Conservation (phyloP, 805 yeast genomes). For the Maudiozyma turicensis region DNA sequence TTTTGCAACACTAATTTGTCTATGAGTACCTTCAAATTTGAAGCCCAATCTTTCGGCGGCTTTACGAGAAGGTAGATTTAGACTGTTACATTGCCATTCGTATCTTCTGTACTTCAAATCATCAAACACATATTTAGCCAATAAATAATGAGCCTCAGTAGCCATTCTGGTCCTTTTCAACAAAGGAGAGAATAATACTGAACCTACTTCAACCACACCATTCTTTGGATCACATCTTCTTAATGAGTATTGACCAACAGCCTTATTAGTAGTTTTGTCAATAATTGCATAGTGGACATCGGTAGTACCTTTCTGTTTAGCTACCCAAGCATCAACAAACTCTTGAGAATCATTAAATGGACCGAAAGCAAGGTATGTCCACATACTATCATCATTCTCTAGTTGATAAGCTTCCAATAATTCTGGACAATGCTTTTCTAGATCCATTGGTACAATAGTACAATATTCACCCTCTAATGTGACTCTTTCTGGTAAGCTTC, state of each 20-base stretch:
- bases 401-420: slow-evolving; percentile 8
- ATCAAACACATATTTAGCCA: slow-evolving; percentile 24
- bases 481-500: slow-evolving; percentile 7
- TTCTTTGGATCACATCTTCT: slow-evolving; percentile 22
- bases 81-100: slow-evolving; percentile 30
- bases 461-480: slow-evolving; percentile 11
- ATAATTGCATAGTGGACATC: slow-evolving; percentile 16
- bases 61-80: slow-evolving; percentile 22
- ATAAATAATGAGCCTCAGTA: slow-evolving; percentile 27
- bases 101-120: slow-evolving; percentile 23
- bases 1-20: slow-evolving; percentile 22
- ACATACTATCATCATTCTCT: slow-evolving; percentile 5
- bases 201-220: slow-evolving; percentile 26
- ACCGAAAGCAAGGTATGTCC: slow-evolving; percentile 6
- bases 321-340: not conserved
- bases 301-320: not conserved
- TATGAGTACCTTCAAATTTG: slow-evolving; percentile 24
- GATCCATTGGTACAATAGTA: slow-evolving; percentile 9
- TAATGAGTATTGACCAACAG: slow-evolving; percentile 22
- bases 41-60: slow-evolving; percentile 30
- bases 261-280: slow-evolving; percentile 10
- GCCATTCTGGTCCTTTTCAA: slow-evolving; percentile 19
- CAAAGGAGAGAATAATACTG: slow-evolving; percentile 16
- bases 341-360: slow-evolving; percentile 5
- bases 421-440: slow-evolving; percentile 9